Conservation (phyloP, 2,329 filamentous ascomycete species). For the Kalmusia sp. region DNA sequence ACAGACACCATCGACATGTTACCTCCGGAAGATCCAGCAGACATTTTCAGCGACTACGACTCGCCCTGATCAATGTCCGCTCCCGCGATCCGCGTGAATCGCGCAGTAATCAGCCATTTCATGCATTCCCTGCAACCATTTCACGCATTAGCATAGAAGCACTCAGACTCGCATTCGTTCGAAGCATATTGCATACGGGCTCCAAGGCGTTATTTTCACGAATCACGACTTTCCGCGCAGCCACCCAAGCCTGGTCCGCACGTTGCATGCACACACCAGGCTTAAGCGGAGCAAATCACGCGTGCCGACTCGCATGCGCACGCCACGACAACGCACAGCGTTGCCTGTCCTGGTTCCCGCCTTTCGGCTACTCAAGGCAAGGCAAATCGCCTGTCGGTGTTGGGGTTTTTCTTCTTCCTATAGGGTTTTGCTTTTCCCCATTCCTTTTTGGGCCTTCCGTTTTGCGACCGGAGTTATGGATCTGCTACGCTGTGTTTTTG, state of each 20-base stretch:
- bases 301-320: neutral
- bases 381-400: no score
- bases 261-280: conserved; percentile 5
- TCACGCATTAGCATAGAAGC: neutral
- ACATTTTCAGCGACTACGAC: conserved; percentile 42
- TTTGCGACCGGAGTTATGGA: no score
- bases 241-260: neutral
- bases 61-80: conserved; percentile 23
- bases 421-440: no score
- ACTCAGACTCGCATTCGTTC: neutral
- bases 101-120: neutral
- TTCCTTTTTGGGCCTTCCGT: no score
- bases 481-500: no score
- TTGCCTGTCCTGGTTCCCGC: neutral
- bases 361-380: no score
- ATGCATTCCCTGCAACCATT: conserved; percentile 1
- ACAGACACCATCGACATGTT: conserved; percentile 57
- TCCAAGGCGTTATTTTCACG: neutral
- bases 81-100: neutral
- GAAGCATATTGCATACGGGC: neutral
- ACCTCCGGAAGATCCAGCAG: conserved; percentile 50
- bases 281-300: conserved; percentile 8
- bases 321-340: conserved; percentile 1
- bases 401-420: no score
- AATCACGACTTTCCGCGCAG: neutral